Evolutionary conservation across 2,329 filamentous ascomycete species (phyloP).

Genomic region (Tolypocladium inflatum): DNA sequence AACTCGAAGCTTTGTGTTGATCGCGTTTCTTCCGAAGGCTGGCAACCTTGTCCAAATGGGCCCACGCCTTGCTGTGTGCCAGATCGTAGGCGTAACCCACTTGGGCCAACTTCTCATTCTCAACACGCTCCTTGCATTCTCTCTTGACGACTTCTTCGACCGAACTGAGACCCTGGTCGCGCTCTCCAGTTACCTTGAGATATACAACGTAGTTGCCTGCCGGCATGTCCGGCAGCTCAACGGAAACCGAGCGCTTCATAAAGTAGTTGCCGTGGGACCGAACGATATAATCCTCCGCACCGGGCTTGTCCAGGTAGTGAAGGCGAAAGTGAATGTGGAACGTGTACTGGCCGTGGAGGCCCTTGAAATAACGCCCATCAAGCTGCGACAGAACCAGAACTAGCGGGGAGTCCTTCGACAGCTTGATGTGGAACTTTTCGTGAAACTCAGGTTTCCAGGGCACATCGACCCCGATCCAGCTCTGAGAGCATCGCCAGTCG

Average conservation of each 20-base stretch:
- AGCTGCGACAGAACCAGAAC: slow-evolving; percentile 53
- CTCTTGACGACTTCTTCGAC: slow-evolving; percentile 48
- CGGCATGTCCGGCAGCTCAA: slow-evolving; percentile 45
- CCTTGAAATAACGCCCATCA: slow-evolving; percentile 52
- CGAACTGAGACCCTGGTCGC: slow-evolving; percentile 30
- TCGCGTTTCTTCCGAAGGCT: slow-evolving; percentile 40
- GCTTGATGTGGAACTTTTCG: slow-evolving; percentile 49
- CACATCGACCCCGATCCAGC: slow-evolving; percentile 53
- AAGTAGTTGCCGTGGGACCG: slow-evolving; percentile 49
- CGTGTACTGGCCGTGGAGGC: slow-evolving; percentile 48
- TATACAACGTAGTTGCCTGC: slow-evolving; percentile 49
- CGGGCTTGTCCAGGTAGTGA: slow-evolving; percentile 35
- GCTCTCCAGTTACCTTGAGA: slow-evolving; percentile 42
- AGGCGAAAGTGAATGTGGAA: slow-evolving; percentile 42
- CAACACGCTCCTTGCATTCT: slow-evolving; percentile 33
- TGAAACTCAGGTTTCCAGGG: slow-evolving; percentile 54
- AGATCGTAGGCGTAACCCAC: slow-evolving; percentile 51
- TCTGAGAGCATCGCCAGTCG: slow-evolving; percentile 48
- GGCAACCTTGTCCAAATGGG: slow-evolving; percentile 38
- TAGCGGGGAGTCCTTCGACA: slow-evolving; percentile 46
- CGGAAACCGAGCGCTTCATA: slow-evolving; percentile 48
- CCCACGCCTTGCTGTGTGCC: slow-evolving; percentile 48
- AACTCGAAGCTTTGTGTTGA: slow-evolving; percentile 38
- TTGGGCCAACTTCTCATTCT: slow-evolving; percentile 50
- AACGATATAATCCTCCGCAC: slow-evolving; percentile 49